Evolutionary conservation across 768 basidiomycete species (phyloP).

Genomic region (Leucosporidium creatinivorum): DNA sequence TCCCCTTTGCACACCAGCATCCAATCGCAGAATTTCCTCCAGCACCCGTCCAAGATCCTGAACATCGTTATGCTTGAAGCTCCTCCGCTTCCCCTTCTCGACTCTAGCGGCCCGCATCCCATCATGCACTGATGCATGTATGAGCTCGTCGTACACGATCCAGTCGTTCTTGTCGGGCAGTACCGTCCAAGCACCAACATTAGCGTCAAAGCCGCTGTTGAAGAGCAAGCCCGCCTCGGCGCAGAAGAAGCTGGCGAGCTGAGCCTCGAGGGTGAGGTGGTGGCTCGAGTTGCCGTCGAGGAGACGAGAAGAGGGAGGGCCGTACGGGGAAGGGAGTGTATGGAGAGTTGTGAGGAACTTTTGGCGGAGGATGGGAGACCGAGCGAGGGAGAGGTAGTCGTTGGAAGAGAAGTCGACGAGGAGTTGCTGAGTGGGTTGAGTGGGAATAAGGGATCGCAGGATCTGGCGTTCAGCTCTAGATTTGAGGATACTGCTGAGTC

Average conservation of each 20-base stretch:
- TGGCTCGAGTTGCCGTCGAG: slow-evolving; percentile 62
- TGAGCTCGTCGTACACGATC: slow-evolving; percentile 73
- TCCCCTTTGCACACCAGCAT: slow-evolving; percentile 45
- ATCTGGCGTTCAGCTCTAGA: slow-evolving; percentile 63
- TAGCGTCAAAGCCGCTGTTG: slow-evolving; percentile 91
- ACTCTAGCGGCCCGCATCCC: slow-evolving; percentile 62
- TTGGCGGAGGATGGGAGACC: not conserved
- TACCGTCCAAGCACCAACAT: slow-evolving; percentile 73
- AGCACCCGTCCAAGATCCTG: slow-evolving; percentile 50
- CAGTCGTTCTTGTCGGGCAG: slow-evolving; percentile 71
- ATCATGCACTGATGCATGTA: slow-evolving; percentile 87
- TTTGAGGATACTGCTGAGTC: slow-evolving; percentile 52
- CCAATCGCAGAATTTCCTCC: not conserved
- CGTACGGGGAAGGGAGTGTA: slow-evolving; percentile 54
- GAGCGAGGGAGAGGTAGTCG: slow-evolving; percentile 35
- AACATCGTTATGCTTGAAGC: slow-evolving; percentile 64
- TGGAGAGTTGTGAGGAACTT: slow-evolving; percentile 51
- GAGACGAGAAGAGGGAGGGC: slow-evolving; percentile 76
- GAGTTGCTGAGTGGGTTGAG: slow-evolving; percentile 38
- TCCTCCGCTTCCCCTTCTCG: slow-evolving; percentile 42
- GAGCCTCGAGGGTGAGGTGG: slow-evolving; percentile 62
- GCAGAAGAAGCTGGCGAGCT: slow-evolving; percentile 23
- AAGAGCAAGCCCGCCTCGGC: slow-evolving; percentile 61
- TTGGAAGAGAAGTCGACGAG: slow-evolving; percentile 37
- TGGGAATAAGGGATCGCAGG: slow-evolving; percentile 58